Evolutionary conservation across 257 asterid genomes (phyloP).

Genomic region (Lycium ferocissimum): DNA sequence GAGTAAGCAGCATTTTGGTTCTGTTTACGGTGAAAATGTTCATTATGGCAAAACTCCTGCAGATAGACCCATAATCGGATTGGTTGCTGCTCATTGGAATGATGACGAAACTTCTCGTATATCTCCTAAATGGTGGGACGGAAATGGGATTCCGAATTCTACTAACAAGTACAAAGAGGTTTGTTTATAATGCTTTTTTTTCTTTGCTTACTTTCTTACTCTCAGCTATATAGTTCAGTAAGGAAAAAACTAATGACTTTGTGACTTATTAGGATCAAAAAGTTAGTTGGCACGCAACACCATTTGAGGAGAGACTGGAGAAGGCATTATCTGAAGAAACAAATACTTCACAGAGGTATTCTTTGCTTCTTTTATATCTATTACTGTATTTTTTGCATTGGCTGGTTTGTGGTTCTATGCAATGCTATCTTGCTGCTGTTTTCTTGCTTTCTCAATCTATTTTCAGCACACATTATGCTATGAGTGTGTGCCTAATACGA

Average conservation of each 20-base stretch:
- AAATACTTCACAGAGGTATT: slow-evolving; percentile 67
- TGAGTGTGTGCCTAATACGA: not conserved
- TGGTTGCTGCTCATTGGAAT: slow-evolving; percentile 94
- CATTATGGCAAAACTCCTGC: slow-evolving; percentile 48
- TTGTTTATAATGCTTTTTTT: slow-evolving; percentile 19
- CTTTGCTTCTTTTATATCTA: slow-evolving; percentile 16
- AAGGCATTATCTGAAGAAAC: slow-evolving; percentile 77
- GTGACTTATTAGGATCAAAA: slow-evolving; percentile 43
- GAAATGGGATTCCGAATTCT: slow-evolving; percentile 93
- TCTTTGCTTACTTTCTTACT: not conserved
- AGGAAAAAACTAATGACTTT: not conserved
- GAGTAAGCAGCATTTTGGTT: slow-evolving; percentile 37
- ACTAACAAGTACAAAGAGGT: slow-evolving; percentile 98
- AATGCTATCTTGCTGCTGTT: not conserved
- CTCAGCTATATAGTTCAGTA: not conserved
- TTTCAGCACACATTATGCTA: not conserved
- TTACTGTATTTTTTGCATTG: not conserved
- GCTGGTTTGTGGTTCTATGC: not conserved
- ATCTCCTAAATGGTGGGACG: slow-evolving; percentile 88
- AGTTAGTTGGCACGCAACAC: slow-evolving; percentile 38
- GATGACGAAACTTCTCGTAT: slow-evolving; percentile 60
- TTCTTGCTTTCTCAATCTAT: not conserved
- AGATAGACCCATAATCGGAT: slow-evolving; percentile 91
- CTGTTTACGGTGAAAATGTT: slow-evolving; percentile 36
- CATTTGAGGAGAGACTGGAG: slow-evolving; percentile 75